Conservation (phyloP, 2,329 filamentous ascomycete genomes). For the Colletotrichum tofieldiae region DNA sequence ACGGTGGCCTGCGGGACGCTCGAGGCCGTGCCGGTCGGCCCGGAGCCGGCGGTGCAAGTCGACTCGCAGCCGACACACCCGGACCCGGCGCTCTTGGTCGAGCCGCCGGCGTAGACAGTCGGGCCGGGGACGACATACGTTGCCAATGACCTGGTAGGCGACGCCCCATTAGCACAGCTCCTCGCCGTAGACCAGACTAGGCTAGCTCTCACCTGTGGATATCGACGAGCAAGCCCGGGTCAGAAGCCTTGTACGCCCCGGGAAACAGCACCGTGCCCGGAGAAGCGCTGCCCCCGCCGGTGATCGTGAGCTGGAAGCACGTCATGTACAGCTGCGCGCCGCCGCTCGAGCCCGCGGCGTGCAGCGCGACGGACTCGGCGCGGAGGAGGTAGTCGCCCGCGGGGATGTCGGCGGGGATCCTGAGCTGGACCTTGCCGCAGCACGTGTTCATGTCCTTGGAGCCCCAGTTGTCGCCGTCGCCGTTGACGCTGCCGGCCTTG, state of each 20-base stretch:
- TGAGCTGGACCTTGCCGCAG: conserved; percentile 37
- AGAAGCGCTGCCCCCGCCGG: conserved; percentile 47
- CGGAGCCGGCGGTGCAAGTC: conserved; percentile 55
- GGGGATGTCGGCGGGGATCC: conserved; percentile 62
- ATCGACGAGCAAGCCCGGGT: conserved; percentile 64
- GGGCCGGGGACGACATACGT: conserved; percentile 62
- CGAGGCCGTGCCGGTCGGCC: conserved; percentile 49
- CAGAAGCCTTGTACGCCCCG: conserved; percentile 44
- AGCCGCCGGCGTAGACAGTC: conserved; percentile 58
- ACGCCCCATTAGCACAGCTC: too few species aligned
- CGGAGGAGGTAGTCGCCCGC: conserved; percentile 69
- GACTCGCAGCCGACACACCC: conserved; percentile 58
- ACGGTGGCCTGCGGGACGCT: conserved; percentile 38
- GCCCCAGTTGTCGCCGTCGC: conserved; percentile 45
- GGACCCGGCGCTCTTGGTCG: conserved; percentile 58
- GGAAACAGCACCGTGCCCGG: conserved; percentile 46
- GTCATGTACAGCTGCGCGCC: conserved; percentile 58
- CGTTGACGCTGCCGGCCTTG: conserved; percentile 53
- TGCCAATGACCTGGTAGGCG: conserved; percentile 46
- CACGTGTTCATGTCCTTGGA: conserved; percentile 42
- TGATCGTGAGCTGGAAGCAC: conserved; percentile 49
- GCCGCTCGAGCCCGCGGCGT: conserved; percentile 55
- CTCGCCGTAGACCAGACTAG: too few species aligned
- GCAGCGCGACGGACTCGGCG: conserved; percentile 69
- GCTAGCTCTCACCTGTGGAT: conserved; percentile 55